Evolutionary conservation across 2,329 filamentous ascomycete species (phyloP).

Genomic region (Pseudocercospora fijiensis): DNA sequence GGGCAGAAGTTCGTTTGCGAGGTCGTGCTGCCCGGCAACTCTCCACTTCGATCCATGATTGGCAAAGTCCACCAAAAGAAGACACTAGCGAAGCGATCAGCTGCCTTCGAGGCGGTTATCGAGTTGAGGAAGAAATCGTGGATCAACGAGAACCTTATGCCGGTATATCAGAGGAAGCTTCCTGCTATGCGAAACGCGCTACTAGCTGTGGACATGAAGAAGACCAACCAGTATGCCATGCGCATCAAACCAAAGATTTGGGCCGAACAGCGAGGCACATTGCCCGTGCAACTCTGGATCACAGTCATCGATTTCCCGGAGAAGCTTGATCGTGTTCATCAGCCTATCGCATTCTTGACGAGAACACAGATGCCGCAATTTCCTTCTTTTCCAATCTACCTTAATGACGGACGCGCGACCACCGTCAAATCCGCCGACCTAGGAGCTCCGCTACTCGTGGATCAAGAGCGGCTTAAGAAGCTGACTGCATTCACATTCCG

Average conservation of each 20-base stretch:
- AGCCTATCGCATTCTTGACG: constrained; percentile 69
- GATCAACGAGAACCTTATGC: constrained; percentile 72
- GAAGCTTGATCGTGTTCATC: constrained; percentile 59
- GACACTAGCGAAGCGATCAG: constrained; percentile 77
- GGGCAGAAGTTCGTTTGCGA: constrained; percentile 70
- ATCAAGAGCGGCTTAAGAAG: constrained; percentile 48
- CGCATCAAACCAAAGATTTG: constrained; percentile 75
- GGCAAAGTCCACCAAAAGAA: constrained; percentile 69
- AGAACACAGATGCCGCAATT: constrained; percentile 63
- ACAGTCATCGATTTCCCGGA: constrained; percentile 63
- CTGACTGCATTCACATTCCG: constrained; percentile 73
- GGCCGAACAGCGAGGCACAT: constrained; percentile 48
- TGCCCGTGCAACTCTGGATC: constrained; percentile 58
- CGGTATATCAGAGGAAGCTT: constrained; percentile 67
- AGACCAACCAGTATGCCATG: constrained; percentile 72
- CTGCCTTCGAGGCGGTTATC: constrained; percentile 80
- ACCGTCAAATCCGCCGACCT: constrained; percentile 53
- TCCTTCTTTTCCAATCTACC: constrained; percentile 69
- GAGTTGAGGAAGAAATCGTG: constrained; percentile 64
- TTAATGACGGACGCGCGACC: constrained; percentile 63
- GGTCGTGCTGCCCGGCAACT: constrained; percentile 71
- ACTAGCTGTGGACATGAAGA: constrained; percentile 77
- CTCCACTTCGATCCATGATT: constrained; percentile 65
- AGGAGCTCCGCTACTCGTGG: constrained; percentile 45
- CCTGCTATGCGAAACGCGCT: constrained; percentile 85